Evolutionary conservation across 176 grass and related monocot species (phyloP).

Genomic region (Themeda triandra): DNA sequence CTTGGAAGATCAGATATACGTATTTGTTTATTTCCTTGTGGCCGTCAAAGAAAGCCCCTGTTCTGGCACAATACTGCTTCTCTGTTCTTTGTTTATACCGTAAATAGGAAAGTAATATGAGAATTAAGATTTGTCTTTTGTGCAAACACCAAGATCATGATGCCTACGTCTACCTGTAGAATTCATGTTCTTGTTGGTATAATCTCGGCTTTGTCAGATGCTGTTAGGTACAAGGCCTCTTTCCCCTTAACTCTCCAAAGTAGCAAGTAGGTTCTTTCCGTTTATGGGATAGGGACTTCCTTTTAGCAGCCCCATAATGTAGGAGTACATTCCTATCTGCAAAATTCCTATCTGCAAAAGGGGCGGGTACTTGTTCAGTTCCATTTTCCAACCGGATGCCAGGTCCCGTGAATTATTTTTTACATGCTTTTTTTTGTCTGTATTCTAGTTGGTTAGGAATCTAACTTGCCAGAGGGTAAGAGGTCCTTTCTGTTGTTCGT

Average conservation of each 20-base stretch:
- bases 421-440: neutral
- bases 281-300: neutral
- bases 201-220: neutral
- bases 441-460: neutral
- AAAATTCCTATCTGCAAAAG: neutral
- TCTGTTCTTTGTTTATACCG: neutral
- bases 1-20: neutral
- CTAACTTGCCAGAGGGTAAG: neutral
- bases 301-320: neutral
- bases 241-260: neutral
- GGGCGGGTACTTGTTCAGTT: neutral
- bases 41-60: neutral
- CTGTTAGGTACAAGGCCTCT: neutral
- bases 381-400: neutral
- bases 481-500: neutral
- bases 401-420: neutral
- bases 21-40: constrained; percentile 8
- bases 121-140: neutral
- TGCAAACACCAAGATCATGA: neutral
- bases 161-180: neutral
- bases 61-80: neutral
- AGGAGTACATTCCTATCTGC: neutral
- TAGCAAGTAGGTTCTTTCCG: neutral
- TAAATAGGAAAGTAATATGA: neutral
- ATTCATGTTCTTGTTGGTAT: neutral